Base-by-base conservation (phyloP, 371 early-diverging fungal genomes). In the Dinochytrium kinnereticum region DNA sequence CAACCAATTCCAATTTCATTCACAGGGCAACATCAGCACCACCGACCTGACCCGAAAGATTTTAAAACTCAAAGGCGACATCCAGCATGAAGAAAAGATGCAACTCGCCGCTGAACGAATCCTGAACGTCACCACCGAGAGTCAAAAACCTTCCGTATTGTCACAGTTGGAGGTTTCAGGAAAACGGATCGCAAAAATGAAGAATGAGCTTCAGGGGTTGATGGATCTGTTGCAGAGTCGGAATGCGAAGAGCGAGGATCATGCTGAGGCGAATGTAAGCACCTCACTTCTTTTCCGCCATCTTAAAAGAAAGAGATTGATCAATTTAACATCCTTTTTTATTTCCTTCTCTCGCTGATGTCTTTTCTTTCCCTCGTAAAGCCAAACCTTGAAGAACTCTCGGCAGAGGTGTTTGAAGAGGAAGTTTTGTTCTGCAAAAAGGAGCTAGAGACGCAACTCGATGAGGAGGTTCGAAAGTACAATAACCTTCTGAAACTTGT, bases 61-160 rank as follows among this genome's bases (percentile, higher is more conserved):
- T 30, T 39, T 74, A 1, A 82, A 82, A 33, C 73, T 84, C n/a
- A 38, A 81, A 34, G 50, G 30, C 1, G 80, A 81, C 13, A 82
- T 86, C 24, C 71, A 75, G 30, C 74, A 78, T 5, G 84, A 86
- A 70, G 82, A 83, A 59, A 79, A 80, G 53, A 78, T 84, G 80
- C 71, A 72, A 34, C 24, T 68, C 0, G 83, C 82, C 2, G 74
- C 81, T 1, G 81, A 84, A 39, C 71, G 75, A 64, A 79, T 86
- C 69, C 57, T 83, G 74, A 44, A 24, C 19, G 74, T 76, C 13
- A 64, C 78, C 33, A 76, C 74, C 50, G 84, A 81, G 3, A 39
- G 69, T 17, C 78, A 84, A 38, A 78, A 72, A 51, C 71, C 59
- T 1, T 30, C 65, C 0, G 70, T 80, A 15, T 61, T 74, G 0